Evolutionary conservation across 1,284 basidiomycete species (phyloP).

Genomic region (Cryptococcus sp.): DNA sequence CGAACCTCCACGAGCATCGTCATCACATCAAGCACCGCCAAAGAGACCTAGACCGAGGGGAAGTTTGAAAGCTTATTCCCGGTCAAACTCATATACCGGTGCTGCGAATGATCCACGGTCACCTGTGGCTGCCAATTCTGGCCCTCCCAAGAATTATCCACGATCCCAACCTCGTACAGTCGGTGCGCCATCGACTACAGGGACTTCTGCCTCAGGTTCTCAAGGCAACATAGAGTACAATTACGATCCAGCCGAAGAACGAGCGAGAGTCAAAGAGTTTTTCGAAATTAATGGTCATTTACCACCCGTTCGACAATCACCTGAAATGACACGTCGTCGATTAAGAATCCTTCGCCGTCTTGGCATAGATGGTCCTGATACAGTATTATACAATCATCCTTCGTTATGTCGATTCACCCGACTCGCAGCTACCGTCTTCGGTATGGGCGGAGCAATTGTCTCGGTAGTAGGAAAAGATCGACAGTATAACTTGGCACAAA

Average conservation of each 20-base stretch:
- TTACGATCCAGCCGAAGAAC: slow-evolving; percentile 18
- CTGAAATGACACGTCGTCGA: slow-evolving; percentile 22
- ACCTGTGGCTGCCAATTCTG: too few relatives aligned
- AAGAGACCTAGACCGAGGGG: not conserved
- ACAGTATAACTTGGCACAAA: slow-evolving; percentile 3
- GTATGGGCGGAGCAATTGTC: slow-evolving; percentile 23
- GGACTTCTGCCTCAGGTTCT: not conserved
- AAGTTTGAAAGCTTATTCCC: not conserved
- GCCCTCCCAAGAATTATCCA: too few relatives aligned
- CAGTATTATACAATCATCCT: not conserved
- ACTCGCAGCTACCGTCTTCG: slow-evolving; percentile 28
- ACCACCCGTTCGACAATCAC: slow-evolving; percentile 32
- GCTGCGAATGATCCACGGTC: too few relatives aligned
- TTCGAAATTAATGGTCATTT: slow-evolving; percentile 31
- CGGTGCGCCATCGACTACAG: not conserved
- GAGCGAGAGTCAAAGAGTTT: slow-evolving; percentile 22
- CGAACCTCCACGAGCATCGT: too few relatives aligned
- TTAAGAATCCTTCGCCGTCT: slow-evolving; percentile 33
- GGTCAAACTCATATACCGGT: not conserved
- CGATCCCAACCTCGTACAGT: not conserved
- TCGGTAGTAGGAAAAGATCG: slow-evolving; percentile 26
- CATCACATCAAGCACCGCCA: not conserved
- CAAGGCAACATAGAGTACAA: slow-evolving; percentile 6
- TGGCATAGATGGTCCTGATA: slow-evolving; percentile 25
- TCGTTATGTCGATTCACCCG: slow-evolving; percentile 31